phyloP scores from a whole-genome alignment of 352 stramenopile species.

The Globisporangium splendens region DNA sequence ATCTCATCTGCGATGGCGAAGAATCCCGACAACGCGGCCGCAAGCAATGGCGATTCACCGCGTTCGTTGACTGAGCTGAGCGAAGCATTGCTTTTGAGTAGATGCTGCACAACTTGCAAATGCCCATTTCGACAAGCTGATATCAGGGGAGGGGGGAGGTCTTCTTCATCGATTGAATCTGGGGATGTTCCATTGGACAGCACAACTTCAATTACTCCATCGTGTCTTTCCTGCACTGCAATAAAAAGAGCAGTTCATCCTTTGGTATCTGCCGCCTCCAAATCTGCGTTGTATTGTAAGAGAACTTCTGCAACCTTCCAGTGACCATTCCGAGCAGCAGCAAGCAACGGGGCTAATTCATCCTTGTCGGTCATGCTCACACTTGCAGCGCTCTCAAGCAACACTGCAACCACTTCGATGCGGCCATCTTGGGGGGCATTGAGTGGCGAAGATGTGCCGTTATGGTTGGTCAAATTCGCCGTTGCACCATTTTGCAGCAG shows the following conservation, averaged over 20 bases:
- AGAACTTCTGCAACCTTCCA: background rate
- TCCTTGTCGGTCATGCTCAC: slow-evolving; percentile 14
- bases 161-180: background rate
- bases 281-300: background rate
- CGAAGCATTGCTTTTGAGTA: background rate
- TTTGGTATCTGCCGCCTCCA: background rate
- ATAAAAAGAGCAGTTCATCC: background rate
- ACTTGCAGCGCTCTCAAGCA: slow-evolving; percentile 30
- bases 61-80: background rate
- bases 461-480: no score
- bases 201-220: background rate
- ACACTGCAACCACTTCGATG: slow-evolving; percentile 26
- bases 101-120: background rate
- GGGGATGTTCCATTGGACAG: background rate
- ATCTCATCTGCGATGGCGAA: background rate
- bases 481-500: no score
- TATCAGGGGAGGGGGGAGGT: background rate
- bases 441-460: no score
- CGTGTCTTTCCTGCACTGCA: no score
- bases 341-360: background rate
- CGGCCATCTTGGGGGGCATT: slow-evolving; percentile 40
- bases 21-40: background rate
- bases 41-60: background rate
- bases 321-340: slow-evolving; percentile 21
- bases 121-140: background rate